Evolutionary conservation across 2,329 filamentous ascomycete species (phyloP), one percentile per base, ranked within the genome.

Genomic region (Cadophora luteo-olivacea): DNA sequence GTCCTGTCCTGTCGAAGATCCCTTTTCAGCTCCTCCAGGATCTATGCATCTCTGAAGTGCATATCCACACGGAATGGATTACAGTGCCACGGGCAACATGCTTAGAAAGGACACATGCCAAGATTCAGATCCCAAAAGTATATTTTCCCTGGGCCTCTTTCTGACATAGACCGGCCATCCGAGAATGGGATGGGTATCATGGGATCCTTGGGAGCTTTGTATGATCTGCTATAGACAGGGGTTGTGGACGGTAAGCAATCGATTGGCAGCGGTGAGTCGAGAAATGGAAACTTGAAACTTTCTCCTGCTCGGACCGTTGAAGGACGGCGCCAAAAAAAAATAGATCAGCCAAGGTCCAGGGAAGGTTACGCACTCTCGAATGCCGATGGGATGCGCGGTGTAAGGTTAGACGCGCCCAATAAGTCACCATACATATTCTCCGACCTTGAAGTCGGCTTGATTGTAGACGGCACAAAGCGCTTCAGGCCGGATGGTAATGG

Each of bases 1-100:
- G 60, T 68, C 61, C 62, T 49, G 38, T 32, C 22, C 36, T 41
- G 36, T 65, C 33, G 62, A 33, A 49, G 68, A 66, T 65, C 61
- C 64, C 61, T 32, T 41, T 68, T 69, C 69, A 70, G 71, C 71
- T 71, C 64, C 25, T 36, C 69, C 49, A 70, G 71, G 71, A 67
- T 73, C 25, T 51, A 38, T 57, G 48, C 54, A 49, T 57, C 48
- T 41, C 33, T 7, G 25, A 60, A 54, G 32, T 55, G 52, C 32
- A 32, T 22, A 62, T 11, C 22, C 22, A 14, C 41, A 2, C 36
- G 12, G 36, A 38, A 7, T 38, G 36, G 12, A 29, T 38, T 25
- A 32, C 49, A 19, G 25, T 4, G 24, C 36, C 22, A 24, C n/a
- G 12, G n/a, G 51, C 55, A 32, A 54, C 12, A 38, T 9, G 41